Evolutionary conservation across 23 red algal genomes (phyloP), one percentile per base, ranked within the genome.

Genomic region (Gracilaria vermiculophylla): DNA sequence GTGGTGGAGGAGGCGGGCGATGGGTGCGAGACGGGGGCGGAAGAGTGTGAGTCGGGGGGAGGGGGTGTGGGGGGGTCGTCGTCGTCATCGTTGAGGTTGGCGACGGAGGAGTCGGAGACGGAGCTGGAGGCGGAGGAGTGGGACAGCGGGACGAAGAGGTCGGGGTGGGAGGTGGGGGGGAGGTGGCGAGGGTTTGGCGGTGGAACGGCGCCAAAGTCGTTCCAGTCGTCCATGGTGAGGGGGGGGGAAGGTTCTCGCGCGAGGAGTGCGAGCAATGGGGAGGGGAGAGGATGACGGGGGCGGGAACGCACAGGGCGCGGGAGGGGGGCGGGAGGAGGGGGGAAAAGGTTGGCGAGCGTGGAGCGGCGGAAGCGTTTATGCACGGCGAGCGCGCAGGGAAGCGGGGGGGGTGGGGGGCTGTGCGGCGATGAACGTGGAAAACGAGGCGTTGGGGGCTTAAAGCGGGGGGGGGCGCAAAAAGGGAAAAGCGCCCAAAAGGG

Each of bases 221-320:
- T 88, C 84, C 84, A 88, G 53, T 88, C 84, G 54, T 88, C 84
- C 84, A 88, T 88, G 25, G 44, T 48, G 42, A 29, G 14, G 33
- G 58, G 55, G 7, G 35, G 12, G 20, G n/a, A n/a, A n/a, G n/a
- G n/a, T n/a, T n/a, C n/a, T n/a, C n/a, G 61, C 12, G 61, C 12
- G 61, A 24, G n/a, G 31, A 13, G 61, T 11, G 61, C 14, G 23
- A 34, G 61, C 11, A 24, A 34, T 11, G 10, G 61, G 61, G 28
- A 67, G 61, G 61, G 31, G 28, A 67, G 23, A 24, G 23, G 61
- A 24, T 12, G 61, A 34, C 14, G 61, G 28, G 61, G 61, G 61
- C 23, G 61, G 23, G 61, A n/a, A n/a, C n/a, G 29, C 20, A 41
- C 32, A 32, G 23, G n/a, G 19, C 34, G 67, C 9, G 34, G n/a